Conservation (phyloP, 2,329 filamentous ascomycete species). For the Clonostachys rosea region DNA sequence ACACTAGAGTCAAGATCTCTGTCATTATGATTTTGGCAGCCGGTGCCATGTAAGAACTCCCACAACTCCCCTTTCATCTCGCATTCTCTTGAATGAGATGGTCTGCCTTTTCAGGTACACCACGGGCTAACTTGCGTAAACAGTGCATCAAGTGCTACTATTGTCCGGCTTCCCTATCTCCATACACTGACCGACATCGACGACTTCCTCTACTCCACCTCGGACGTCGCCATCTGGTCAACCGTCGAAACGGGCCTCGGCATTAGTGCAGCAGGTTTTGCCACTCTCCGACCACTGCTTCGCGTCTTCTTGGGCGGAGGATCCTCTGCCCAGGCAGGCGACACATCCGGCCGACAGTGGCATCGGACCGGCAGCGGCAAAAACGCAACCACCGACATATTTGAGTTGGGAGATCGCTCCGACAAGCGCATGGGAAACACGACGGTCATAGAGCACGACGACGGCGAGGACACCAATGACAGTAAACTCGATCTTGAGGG, state of each 20-base stretch:
- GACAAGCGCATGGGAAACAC: constrained; percentile 11
- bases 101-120: too few relatives aligned
- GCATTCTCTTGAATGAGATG: background rate
- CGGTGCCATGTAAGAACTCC: constrained; percentile 25
- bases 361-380: constrained; percentile 9
- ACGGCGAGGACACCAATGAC: background rate
- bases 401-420: constrained; percentile 5
- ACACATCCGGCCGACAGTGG: constrained; percentile 11
- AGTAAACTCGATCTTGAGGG: background rate
- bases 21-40: constrained; percentile 22
- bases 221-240: constrained; percentile 38
- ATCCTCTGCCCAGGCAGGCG: constrained; percentile 6
- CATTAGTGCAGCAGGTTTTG: constrained; percentile 29
- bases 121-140: background rate
- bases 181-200: constrained; percentile 22
- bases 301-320: constrained; percentile 7
- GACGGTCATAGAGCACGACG: constrained; percentile 11
- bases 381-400: constrained; percentile 2
- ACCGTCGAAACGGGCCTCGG: constrained; percentile 37
- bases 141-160: constrained; percentile 33
- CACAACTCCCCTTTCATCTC: too few relatives aligned
- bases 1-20: constrained; percentile 26
- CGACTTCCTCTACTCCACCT: constrained; percentile 36
- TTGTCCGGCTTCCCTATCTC: constrained; percentile 36
- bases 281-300: constrained; percentile 32